Base-by-base conservation (phyloP, 139 green algal species). In the Tetratostichococcus sp. region DNA sequence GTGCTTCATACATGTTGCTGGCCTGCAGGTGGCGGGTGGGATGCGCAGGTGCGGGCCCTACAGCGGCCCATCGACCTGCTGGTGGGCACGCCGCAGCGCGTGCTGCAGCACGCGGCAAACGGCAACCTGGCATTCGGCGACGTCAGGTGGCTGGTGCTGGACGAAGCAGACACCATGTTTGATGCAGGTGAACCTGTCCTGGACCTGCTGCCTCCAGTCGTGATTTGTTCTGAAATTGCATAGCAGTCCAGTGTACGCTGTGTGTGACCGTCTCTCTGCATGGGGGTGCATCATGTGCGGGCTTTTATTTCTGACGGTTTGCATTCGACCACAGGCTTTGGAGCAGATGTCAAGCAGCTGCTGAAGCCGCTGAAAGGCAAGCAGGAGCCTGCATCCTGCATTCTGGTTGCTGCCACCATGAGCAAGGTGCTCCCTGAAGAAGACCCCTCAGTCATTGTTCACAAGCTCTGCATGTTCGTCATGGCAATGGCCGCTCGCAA, bases 131-230 rank as follows among this genome's bases (percentile, higher is more conserved):
- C 83, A 67, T 91, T 91, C 65, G 86, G 91, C 5, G 93, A 98
- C 79, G 87, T 98, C 19, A 79, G 77, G 43, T 81, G 81, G 62
- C 68, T 81, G 68, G 93, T 98, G 5, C 78, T 99, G 30, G 95
- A 99, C 80, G 95, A 99, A 81, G 95, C 95, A 0, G 95, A 99
- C 88, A 99, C 95, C 35, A 94, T 99, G 84, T 94, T 98, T 73
- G 93, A 96, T 75, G 39, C 50, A 28, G 50, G 50, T 62, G 50
- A 25, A 26, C 11, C 50, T 25, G 11, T 26, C 39, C 8, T 14
- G 14, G 14, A 50, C 39, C 39, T n/a, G n/a, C n/a, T n/a, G n/a
- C n/a, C n/a, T n/a, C n/a, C n/a, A n/a, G n/a, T n/a, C n/a, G n/a
- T n/a, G n/a, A n/a, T n/a, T n/a, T n/a, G n/a, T n/a, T n/a, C n/a